phyloP scores from a whole-genome alignment of 768 basidiomycete genomes.

The Trametes meyenii region DNA sequence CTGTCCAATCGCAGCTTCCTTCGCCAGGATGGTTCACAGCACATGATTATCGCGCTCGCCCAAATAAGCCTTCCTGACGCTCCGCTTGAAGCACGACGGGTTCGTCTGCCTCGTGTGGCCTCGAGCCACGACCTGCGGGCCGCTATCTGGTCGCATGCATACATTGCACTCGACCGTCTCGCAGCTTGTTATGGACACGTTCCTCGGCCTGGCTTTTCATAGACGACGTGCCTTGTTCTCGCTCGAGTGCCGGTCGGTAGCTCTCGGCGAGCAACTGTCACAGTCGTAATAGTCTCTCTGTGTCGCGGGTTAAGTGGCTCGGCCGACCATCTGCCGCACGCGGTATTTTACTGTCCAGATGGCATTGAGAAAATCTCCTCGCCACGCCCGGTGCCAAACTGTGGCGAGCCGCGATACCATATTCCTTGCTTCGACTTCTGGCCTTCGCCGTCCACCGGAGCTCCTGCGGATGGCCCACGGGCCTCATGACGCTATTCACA shows the following conservation, averaged over 20 bases:
- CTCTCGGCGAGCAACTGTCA: not conserved
- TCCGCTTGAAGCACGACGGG: conserved; percentile 11
- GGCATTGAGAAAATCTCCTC: not conserved
- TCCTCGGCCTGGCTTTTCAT: conserved; percentile 7
- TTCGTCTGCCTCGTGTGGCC: conserved; percentile 18
- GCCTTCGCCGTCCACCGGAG: conserved; percentile 15
- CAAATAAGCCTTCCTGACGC: conserved; percentile 16
- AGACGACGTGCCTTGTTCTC: conserved; percentile 4
- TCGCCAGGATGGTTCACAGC: conserved; percentile 17
- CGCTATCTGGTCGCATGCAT: conserved; percentile 10
- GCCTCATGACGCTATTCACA: not conserved
- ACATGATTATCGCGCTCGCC: conserved; percentile 16
- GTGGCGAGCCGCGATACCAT: conserved; percentile 8
- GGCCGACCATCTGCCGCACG: no score
- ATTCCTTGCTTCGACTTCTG: conserved; percentile 7
- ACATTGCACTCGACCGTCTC: not conserved
- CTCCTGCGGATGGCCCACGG: not conserved
- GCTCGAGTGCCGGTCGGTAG: conserved; percentile 4
- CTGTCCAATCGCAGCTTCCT: conserved; percentile 17
- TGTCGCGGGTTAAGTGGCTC: not conserved
- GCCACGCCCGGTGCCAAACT: conserved; percentile 7
- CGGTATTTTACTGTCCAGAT: not conserved
- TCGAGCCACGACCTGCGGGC: conserved; percentile 10
- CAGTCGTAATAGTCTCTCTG: not conserved
- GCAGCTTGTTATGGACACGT: not conserved